Conservation (phyloP, 192 early-diverging fungal species). For the Backusella mclennaniae region DNA sequence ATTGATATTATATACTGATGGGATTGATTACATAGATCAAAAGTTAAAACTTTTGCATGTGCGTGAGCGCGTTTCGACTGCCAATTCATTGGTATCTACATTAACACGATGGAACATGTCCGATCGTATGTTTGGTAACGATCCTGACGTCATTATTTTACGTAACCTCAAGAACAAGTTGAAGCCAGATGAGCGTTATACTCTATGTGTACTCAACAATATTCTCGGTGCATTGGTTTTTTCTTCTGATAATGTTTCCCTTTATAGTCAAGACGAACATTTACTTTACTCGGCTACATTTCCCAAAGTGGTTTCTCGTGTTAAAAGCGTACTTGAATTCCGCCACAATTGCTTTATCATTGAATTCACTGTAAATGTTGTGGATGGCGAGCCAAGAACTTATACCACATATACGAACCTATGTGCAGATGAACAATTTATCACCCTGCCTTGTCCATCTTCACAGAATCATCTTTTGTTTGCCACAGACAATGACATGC, state of each 20-base stretch:
- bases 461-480: constrained; percentile 21
- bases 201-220: constrained; percentile 47
- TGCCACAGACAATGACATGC: constrained; percentile 14
- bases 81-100: constrained; percentile 48
- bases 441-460: constrained; percentile 29
- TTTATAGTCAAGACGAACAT: constrained; percentile 34
- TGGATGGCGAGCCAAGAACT: neutral
- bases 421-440: constrained; percentile 30
- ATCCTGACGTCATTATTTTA: constrained; percentile 51
- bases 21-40: constrained; percentile 22
- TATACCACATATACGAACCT: constrained; percentile 42
- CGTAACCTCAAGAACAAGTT: constrained; percentile 43
- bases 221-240: constrained; percentile 49
- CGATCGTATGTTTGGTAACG: constrained; percentile 50
- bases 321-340: constrained; percentile 22
- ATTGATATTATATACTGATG: neutral
- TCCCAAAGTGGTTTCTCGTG: constrained; percentile 25
- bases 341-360: constrained; percentile 39
- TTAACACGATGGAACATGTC: constrained; percentile 45
- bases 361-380: constrained; percentile 22
- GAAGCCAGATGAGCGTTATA: constrained; percentile 38
- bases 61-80: constrained; percentile 51
- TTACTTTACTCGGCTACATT: constrained; percentile 36
- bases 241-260: constrained; percentile 42
- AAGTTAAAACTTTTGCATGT: constrained; percentile 44